Evolutionary conservation across 352 stramenopile species (phyloP), one percentile per base, ranked within the genome.

Genomic region (Pilasporangium apinafurcum): DNA sequence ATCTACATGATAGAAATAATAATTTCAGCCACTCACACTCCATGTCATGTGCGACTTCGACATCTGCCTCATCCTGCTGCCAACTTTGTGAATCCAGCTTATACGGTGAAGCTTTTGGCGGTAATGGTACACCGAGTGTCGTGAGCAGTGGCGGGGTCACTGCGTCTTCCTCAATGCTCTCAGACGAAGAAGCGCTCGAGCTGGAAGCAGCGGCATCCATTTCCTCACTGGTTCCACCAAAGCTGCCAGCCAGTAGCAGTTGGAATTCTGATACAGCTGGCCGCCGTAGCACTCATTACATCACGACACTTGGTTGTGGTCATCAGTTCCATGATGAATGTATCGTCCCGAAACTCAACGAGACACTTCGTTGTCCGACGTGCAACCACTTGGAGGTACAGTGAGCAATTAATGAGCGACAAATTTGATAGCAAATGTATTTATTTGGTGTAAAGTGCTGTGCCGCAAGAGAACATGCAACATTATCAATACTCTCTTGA

Each of bases 291-390:
- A 69, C 65, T 25, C 68, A 84, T 42, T 87, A 86, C 54, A 46
- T 85, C 24, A 86, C 78, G 61, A 84, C 64, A 33, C 61, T 92
- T 16, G 65, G 62, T 28, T 92, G 79, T 16, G 71, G 79, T 36
- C 78, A 90, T 41, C 72, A 83, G 37, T 90, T 90, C 51, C 78
- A 90, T 53, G 78, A 90, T 50, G 78, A 92, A 48, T 92, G 79
- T 53, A 87, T 87, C 61, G 68, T 92, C 13, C 71, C 68, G 8
- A 77, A 68, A 40, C 67, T 92, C 10, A 92, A 92, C 48, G 66
- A 84, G 56, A 73, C 56, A 27, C 56, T 89, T 41, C 44, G 47
- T 1, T 92, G 79, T 45, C 79, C 76, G 5, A 85, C 70, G 8
- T 89, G 79, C 48, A 68, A 66, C 28, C 67, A 67, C 39, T 44